Evolutionary conservation across 352 stramenopile species (phyloP), one percentile per base, ranked within the genome.

Genomic region (Phytophthora boehmeriae): DNA sequence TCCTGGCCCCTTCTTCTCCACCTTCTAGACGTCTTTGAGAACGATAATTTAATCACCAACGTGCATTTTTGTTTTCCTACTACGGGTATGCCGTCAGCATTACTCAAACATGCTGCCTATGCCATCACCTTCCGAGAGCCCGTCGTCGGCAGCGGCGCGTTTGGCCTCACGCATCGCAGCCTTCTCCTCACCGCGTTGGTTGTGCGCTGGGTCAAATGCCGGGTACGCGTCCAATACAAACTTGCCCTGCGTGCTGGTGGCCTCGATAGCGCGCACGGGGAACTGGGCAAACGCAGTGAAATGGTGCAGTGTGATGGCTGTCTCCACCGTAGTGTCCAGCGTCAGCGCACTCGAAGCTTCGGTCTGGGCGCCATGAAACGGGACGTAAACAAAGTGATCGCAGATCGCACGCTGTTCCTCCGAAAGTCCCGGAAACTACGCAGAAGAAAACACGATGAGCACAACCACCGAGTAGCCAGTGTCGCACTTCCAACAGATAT

Each of bases 221-320:
- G 79, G 82, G 59, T 82, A 84, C 35, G 70, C 71, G 59, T 90
- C 83, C 27, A 93, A 73, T 16, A 88, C 68, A 19, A 93, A 93
- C 66, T 93, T 93, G 56, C 84, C 84, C 53, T 90, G 81, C 13
- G 84, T 89, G 16, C 59, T 79, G 8, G 84, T 92, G 23, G 65
- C 66, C 51, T 93, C 74, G 36, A 89, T 86, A 8, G 74, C 43
- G 28, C 84, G 84, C 42, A 83, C 59, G n/a, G 66, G 49, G 56
- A 90, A 91, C 46, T 76, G 41, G 0, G 84, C 79, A 54, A 80
- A 89, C 16, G 63, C 63, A 41, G 80, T 89, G 46, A 92, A 93
- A 57, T 83, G 66, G 44, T 90, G 80, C 46, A 93, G 70, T 49
- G 79, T 73, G 49, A 93, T 88, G 17, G 78, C 84, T 16, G 71